Percentiles rank a stretch among this genome's conserved stretches.
Conservation (phyloP, 208 protist genomes). For the Leishmania turanica region DNA sequence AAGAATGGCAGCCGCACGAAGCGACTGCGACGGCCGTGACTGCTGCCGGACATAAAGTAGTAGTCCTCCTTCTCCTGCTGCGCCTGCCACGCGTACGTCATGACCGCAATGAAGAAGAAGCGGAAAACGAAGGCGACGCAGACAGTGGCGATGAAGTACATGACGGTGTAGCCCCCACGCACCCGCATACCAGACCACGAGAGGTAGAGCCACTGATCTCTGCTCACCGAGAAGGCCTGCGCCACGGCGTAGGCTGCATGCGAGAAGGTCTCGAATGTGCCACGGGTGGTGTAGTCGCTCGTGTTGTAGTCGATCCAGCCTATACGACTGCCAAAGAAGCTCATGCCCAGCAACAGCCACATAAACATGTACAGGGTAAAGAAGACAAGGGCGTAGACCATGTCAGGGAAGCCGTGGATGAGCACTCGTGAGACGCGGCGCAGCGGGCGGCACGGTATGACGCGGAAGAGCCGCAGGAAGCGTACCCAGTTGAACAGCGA, state of each 20-base stretch:
- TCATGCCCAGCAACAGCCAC: slow-evolving; percentile 91
- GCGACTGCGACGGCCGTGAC: slow-evolving; percentile 23
- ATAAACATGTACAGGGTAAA: slow-evolving; percentile 94
- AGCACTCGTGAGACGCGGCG: slow-evolving; percentile 82
- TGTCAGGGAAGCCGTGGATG: slow-evolving; percentile 74
- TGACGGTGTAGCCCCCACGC: slow-evolving; percentile 77
- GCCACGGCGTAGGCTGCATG: slow-evolving; percentile 78
- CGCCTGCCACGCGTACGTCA: slow-evolving; percentile 84
- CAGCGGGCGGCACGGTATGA: slow-evolving; percentile 59
- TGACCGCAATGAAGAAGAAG: slow-evolving; percentile 89
- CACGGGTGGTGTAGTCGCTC: slow-evolving; percentile 50
- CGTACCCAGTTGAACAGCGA: slow-evolving; percentile 91
- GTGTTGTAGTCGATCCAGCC: slow-evolving; percentile 50
- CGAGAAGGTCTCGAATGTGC: slow-evolving; percentile 84
- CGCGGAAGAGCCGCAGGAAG: slow-evolving; percentile 76
- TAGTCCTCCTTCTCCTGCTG: slow-evolving; percentile 76
- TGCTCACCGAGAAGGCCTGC: slow-evolving; percentile 87
- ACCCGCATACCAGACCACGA: slow-evolving; percentile 86
- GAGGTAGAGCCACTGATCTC: slow-evolving; percentile 87
- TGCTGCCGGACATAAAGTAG: slow-evolving; percentile 41
- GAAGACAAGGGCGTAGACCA: slow-evolving; percentile 83
- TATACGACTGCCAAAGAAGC: slow-evolving; percentile 89
- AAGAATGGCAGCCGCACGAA: slow-evolving; percentile 75
- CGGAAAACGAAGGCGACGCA: slow-evolving; percentile 80
- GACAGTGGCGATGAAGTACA: slow-evolving; percentile 89